Conservation (phyloP, 352 stramenopile genomes). For the Phytophthora pseudosyringae region DNA sequence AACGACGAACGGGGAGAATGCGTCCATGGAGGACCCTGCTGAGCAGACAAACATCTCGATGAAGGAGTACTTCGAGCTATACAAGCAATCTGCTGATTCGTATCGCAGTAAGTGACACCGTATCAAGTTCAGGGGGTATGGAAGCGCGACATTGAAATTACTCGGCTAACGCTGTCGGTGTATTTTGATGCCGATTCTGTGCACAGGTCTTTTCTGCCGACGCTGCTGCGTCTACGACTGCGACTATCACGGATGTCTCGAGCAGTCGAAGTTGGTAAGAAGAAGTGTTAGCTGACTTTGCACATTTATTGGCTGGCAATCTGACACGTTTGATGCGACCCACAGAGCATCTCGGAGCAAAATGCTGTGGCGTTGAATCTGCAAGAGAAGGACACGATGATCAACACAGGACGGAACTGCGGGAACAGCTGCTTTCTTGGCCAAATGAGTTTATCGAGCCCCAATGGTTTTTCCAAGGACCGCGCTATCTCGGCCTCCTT, state of each 20-base stretch:
- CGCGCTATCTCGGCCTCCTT: slow-evolving; percentile 55
- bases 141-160: neutral
- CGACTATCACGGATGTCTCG: slow-evolving; percentile 76
- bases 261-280: slow-evolving; percentile 62
- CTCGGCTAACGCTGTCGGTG: neutral
- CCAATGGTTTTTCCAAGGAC: slow-evolving; percentile 56
- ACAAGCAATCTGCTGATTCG: slow-evolving; percentile 69
- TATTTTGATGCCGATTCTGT: slow-evolving; percentile 2
- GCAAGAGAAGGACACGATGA: slow-evolving; percentile 47
- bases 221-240: slow-evolving; percentile 88
- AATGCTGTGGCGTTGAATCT: slow-evolving; percentile 58
- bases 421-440: slow-evolving; percentile 81
- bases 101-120: slow-evolving; percentile 59
- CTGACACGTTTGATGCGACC: slow-evolving; percentile 10
- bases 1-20: neutral
- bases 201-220: slow-evolving; percentile 73
- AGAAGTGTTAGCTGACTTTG: neutral
- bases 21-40: slow-evolving; percentile 8
- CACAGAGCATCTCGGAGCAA: slow-evolving; percentile 64
- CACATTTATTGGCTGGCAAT: slow-evolving; percentile 3
- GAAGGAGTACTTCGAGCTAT: slow-evolving; percentile 55
- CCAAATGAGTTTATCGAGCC: slow-evolving; percentile 37
- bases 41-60: slow-evolving; percentile 33
- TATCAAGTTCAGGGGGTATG: neutral
- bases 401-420: slow-evolving; percentile 72